Evolutionary conservation across 2,329 filamentous ascomycete species (phyloP), one percentile per base, ranked within the genome.

Genomic region (Pestalotiopsis fici): DNA sequence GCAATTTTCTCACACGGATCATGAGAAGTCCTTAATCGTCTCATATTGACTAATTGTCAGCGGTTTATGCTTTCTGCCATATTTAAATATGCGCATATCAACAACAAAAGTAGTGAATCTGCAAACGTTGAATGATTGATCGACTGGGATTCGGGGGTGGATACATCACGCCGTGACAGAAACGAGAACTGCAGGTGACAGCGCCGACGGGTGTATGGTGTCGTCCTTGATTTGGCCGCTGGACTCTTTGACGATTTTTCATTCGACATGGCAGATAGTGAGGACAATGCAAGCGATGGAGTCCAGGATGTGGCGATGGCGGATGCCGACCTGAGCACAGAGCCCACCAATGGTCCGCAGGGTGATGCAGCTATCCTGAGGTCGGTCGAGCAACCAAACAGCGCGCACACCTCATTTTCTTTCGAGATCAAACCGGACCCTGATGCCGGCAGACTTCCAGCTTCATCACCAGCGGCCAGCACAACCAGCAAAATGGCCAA

Each of bases 251-350:
- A 27, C 27, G 31, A 21, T 21, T 37, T 50, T 2, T 35, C 39
- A 3, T 13, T 62, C 59, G 37, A 62, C 25, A 62, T 62, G 59
- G 59, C 59, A 37, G 59, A 62, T 15, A 50, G 15, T 43, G 23
- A 47, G 21, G 25, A 50, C 4, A 23, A n/a, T 37, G 37, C 25
- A 62, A 62, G 35, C 21, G 59, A 43, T 3, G 35, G 31, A 27
- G 18, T 13, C 18, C 57, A 60, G 39, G 74, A 77, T 66, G 69
- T 76, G 59, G 72, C 76, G 69, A 77, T 77, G 75, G 72, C 64
- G 56, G 74, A 72, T 23, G 71, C 70, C 56, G 69, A 69, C 57
- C 65, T 66, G 56, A 63, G 66, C 63, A 67, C 67, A 54, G 61
- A 64, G 66, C 64, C 59, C 60, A 66, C 67, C 68, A 72, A 69